phyloP scores from a whole-genome alignment of 148 eudicot genomes.

The Amaranthus hypochondriacus region DNA sequence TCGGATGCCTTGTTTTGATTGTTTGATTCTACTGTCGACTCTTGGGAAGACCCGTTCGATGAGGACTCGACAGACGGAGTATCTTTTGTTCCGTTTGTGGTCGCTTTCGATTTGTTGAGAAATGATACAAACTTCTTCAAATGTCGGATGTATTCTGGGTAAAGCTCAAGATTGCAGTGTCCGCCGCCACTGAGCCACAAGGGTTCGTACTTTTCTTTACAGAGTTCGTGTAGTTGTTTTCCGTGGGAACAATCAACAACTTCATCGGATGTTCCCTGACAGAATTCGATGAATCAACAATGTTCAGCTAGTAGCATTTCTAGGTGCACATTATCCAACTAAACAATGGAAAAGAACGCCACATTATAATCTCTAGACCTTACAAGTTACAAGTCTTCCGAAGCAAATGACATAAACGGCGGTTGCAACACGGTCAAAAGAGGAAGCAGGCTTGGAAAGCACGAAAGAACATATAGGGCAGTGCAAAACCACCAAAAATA shows the following conservation, averaged over 20 bases:
- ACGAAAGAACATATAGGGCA: no score
- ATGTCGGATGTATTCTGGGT: slow-evolving; percentile 79
- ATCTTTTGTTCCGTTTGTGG: slow-evolving; percentile 21
- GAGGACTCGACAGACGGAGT: slow-evolving; percentile 13
- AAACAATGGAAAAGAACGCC: neutral
- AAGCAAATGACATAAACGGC: no score
- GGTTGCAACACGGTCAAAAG: no score
- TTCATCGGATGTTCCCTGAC: slow-evolving; percentile 89
- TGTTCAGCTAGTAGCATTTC: slow-evolving; percentile 14
- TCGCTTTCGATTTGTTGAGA: slow-evolving; percentile 52
- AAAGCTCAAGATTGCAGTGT: slow-evolving; percentile 91
- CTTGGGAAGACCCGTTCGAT: slow-evolving; percentile 34
- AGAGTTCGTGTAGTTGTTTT: slow-evolving; percentile 83
- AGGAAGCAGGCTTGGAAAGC: no score
- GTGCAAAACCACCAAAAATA: no score
- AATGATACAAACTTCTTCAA: slow-evolving; percentile 68
- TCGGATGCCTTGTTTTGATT: slow-evolving; percentile 30
- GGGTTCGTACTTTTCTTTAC: slow-evolving; percentile 83
- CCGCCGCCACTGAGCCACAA: slow-evolving; percentile 93
- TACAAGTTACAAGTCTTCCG: no score
- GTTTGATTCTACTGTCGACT: slow-evolving; percentile 40
- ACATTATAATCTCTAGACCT: no score
- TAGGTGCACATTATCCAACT: neutral
- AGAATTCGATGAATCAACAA: neutral
- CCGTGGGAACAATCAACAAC: slow-evolving; percentile 95